Evolutionary conservation across 1,284 basidiomycete species (phyloP).

Genomic region (Fomitopsis schrenkii): DNA sequence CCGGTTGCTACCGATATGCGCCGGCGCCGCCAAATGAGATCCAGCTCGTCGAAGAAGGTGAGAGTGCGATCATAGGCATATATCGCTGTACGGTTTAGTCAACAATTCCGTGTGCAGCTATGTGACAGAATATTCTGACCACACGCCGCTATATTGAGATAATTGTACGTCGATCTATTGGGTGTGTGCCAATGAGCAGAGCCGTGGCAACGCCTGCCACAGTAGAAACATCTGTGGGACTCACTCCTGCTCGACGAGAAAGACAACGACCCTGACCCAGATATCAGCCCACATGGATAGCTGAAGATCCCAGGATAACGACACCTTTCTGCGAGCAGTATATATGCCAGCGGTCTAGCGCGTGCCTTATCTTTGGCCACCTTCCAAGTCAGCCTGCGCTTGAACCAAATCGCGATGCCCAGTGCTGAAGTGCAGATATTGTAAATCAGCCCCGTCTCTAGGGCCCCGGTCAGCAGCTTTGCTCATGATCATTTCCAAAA

Average conservation of each 20-base stretch:
- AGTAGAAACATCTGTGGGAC: neutral
- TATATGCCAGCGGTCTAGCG: no score
- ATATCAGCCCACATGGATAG: no score
- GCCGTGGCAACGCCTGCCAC: neutral
- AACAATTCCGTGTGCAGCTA: neutral
- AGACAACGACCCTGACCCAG: no score
- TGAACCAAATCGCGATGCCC: no score
- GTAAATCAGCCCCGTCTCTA: no score
- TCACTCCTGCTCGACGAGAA: neutral
- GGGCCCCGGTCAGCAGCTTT: no score
- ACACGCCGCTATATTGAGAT: neutral
- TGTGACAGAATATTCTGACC: neutral
- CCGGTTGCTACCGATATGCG: neutral
- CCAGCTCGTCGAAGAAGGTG: neutral
- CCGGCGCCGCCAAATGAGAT: neutral
- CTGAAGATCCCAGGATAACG: no score
- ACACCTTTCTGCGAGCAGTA: no score
- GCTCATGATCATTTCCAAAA: no score
- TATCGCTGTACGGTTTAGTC: neutral
- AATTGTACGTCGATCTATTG: neutral
- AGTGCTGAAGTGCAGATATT: no score
- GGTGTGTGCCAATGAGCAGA: neutral
- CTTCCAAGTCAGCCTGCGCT: no score
- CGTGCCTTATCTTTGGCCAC: no score
- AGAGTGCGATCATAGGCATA: neutral